phyloP scores from a whole-genome alignment of 805 yeast genomes.

The Maudiozyma barnettii region DNA sequence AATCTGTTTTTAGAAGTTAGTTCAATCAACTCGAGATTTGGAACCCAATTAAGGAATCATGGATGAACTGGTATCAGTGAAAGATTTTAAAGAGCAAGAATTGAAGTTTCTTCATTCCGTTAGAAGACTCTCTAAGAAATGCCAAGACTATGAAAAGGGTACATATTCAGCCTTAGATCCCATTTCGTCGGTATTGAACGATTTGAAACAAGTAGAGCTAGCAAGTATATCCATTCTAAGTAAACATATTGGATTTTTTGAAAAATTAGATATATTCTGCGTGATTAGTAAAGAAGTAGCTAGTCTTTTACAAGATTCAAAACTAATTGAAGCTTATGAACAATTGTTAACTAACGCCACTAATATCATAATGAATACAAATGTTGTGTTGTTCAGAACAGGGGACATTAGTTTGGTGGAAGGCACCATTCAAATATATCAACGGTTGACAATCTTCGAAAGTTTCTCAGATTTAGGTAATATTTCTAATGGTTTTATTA shows the following conservation, averaged over 20 bases:
- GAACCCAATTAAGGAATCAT: neutral
- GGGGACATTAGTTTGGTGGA: neutral
- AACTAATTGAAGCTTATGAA: neutral
- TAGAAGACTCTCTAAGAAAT: slow-evolving; percentile 1
- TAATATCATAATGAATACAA: neutral
- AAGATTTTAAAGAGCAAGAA: slow-evolving; percentile 2
- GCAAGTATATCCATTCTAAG: neutral
- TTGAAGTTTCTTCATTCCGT: slow-evolving; percentile 1
- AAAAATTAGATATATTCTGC: neutral
- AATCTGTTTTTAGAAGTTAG: too few species aligned
- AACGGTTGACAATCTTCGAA: neutral
- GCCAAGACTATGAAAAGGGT: neutral
- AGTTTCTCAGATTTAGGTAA: neutral
- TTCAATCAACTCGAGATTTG: too few species aligned
- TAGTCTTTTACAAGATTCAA: neutral
- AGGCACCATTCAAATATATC: neutral
- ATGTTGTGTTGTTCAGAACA: slow-evolving; percentile 1
- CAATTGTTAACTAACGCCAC: neutral
- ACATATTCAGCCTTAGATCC: slow-evolving; percentile 2
- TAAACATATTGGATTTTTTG: slow-evolving; percentile 2
- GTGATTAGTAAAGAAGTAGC: neutral
- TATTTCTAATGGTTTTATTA: slow-evolving; percentile 1
- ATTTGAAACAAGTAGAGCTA: neutral
- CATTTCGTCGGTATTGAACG: neutral
- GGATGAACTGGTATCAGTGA: neutral